These are phyloP conservation scores for Pythium insidiosum DNA, from an alignment of 352 stramenopile species.

Conservation along the genomic window DNA sequence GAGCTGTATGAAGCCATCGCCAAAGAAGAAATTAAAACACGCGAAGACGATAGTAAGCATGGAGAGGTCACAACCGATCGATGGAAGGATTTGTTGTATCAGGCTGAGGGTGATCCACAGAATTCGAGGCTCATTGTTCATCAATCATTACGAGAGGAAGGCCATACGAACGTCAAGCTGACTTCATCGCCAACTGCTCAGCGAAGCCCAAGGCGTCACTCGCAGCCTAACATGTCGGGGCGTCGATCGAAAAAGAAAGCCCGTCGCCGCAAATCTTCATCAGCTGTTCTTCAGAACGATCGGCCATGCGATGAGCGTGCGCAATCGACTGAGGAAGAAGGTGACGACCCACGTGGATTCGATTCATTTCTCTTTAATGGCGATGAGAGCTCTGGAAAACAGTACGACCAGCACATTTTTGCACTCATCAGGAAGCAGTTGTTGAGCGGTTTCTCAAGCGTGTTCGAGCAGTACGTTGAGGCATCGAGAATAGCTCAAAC, in stretches of 20 bases:
- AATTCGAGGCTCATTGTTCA: constrained; percentile 56
- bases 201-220: no score
- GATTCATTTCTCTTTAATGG: constrained; percentile 1
- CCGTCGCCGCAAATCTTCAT: no score
- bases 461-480: constrained; percentile 67
- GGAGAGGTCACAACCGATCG: constrained; percentile 70
- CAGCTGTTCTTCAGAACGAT: no score
- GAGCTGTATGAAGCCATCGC: constrained; percentile 70
- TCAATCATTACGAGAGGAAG: background rate
- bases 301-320: no score
- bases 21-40: constrained; percentile 73
- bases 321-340: background rate
- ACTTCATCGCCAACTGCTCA: no score
- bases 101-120: constrained; percentile 51
- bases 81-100: constrained; percentile 73
- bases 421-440: constrained; percentile 45
- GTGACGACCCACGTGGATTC: background rate
- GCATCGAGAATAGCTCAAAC: constrained; percentile 35
- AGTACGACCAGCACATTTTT: constrained; percentile 72
- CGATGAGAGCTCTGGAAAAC: constrained; percentile 16
- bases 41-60: constrained; percentile 71
- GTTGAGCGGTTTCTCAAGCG: constrained; percentile 48
- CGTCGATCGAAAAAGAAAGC: no score
- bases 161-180: background rate
- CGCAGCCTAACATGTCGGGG: no score